Evolutionary conservation across 257 asterid species (phyloP).

Genomic region (Ophiorrhiza pumila): DNA sequence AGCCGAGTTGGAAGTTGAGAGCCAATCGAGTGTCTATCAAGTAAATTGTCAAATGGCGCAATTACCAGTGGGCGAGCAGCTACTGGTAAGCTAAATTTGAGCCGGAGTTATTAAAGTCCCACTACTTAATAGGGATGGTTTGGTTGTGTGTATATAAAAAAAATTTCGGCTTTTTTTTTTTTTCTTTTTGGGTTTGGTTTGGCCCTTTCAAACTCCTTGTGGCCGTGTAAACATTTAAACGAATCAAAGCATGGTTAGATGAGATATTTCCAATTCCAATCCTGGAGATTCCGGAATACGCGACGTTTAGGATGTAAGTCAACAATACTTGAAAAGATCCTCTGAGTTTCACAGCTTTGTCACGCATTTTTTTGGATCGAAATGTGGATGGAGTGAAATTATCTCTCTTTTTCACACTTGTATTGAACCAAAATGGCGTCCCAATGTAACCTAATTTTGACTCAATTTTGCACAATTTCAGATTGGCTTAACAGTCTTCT

Average conservation of each 20-base stretch:
- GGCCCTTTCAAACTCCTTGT: background rate
- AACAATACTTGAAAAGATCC: too few relatives aligned
- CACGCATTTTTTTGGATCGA: too few relatives aligned
- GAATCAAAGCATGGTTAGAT: background rate
- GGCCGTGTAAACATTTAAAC: background rate
- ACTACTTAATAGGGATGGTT: slow-evolving; percentile 14
- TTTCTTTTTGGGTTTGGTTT: background rate
- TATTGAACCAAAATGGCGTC: too few relatives aligned
- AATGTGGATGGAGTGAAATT: too few relatives aligned
- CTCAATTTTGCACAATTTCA: too few relatives aligned
- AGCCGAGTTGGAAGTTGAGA: slow-evolving; percentile 59
- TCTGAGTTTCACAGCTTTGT: too few relatives aligned
- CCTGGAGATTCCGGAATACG: background rate
- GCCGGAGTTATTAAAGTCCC: background rate
- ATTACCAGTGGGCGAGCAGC: slow-evolving; percentile 40
- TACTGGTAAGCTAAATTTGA: slow-evolving; percentile 36
- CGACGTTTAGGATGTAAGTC: background rate
- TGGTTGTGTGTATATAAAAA: slow-evolving; percentile 15
- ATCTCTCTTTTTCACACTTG: too few relatives aligned
- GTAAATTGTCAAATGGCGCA: slow-evolving; percentile 37
- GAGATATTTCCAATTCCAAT: background rate
- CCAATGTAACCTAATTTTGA: too few relatives aligned
- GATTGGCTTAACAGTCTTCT: too few relatives aligned
- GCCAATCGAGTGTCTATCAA: slow-evolving; percentile 34
- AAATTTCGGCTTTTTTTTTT: background rate